Evolutionary conservation across 192 early-diverging fungal genomes (phyloP).

Genomic region (Podila clonocystis): DNA sequence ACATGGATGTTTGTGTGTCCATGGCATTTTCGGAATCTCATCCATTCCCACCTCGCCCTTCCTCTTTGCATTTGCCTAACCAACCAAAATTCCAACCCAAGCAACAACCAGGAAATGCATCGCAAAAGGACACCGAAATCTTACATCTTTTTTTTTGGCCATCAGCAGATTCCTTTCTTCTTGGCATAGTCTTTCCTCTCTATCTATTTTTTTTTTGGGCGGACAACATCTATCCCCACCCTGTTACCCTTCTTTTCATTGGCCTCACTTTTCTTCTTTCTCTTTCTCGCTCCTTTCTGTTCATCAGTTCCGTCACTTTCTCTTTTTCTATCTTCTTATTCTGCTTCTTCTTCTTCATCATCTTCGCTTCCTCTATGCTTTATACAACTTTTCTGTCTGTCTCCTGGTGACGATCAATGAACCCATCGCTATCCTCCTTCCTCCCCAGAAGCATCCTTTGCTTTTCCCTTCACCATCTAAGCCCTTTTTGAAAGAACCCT

Average conservation of each 20-base stretch:
- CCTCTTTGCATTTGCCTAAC: not conserved
- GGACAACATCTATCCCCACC: not conserved
- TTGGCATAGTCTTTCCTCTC: not conserved
- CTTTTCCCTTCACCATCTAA: not conserved
- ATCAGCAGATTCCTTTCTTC: not conserved
- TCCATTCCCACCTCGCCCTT: not conserved
- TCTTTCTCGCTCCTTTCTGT: no score
- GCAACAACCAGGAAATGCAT: not conserved
- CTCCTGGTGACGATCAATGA: not conserved
- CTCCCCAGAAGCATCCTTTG: not conserved
- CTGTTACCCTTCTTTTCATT: not conserved
- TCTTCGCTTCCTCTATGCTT: not conserved
- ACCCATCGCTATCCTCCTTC: not conserved
- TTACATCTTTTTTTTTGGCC: not conserved
- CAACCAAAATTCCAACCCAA: not conserved
- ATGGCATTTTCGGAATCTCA: not conserved
- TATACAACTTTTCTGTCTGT: not conserved
- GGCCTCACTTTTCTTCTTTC: not conserved
- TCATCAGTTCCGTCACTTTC: not conserved
- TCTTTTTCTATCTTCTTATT: not conserved
- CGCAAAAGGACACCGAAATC: not conserved
- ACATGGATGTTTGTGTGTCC: not conserved
- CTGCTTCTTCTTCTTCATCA: not conserved
- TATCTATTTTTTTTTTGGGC: not conserved
- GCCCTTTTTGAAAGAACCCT: not conserved